phyloP scores from a whole-genome alignment of 2,329 filamentous ascomycete genomes.

The Fusarium drepaniforme region DNA sequence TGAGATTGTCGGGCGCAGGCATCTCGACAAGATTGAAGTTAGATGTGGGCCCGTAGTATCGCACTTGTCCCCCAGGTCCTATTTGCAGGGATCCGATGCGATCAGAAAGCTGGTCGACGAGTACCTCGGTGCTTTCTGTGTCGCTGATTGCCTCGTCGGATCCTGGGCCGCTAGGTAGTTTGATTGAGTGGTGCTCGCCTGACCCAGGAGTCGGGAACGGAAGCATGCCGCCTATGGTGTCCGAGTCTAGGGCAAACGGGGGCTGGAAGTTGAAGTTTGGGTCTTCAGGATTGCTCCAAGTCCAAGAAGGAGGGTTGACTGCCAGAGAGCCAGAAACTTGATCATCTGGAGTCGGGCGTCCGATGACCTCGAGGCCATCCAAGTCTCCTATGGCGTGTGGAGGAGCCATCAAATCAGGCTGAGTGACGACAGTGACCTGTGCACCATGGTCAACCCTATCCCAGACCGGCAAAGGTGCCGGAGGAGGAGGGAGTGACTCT shows the following conservation, averaged over 20 bases:
- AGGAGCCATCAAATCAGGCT: not conserved
- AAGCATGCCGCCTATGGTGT: constrained; percentile 13
- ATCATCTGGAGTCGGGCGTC: constrained; percentile 12
- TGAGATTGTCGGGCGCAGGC: constrained; percentile 37
- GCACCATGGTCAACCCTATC: not conserved
- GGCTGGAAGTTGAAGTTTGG: constrained; percentile 21
- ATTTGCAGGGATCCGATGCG: constrained; percentile 43
- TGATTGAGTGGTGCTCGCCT: constrained; percentile 3
- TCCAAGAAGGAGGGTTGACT: constrained; percentile 14
- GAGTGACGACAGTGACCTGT: not conserved
- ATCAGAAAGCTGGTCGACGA: constrained; percentile 45
- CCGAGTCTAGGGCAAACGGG: constrained; percentile 20
- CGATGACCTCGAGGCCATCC: constrained; percentile 1
- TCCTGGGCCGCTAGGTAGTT: constrained; percentile 10
- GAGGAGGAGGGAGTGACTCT: not conserved
- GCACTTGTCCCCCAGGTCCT: constrained; percentile 36
- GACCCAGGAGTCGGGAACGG: constrained; percentile 12
- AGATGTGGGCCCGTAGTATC: constrained; percentile 44
- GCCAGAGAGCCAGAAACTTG: not conserved
- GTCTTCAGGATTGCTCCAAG: constrained; percentile 25
- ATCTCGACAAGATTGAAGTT: constrained; percentile 45
- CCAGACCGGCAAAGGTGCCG: not conserved
- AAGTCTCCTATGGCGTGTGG: not conserved
- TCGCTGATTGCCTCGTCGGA: constrained; percentile 31
- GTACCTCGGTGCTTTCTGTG: constrained; percentile 39